Conservation (phyloP, 164 flowering plant genomes). For the Tetrastigma voinierianum region DNA sequence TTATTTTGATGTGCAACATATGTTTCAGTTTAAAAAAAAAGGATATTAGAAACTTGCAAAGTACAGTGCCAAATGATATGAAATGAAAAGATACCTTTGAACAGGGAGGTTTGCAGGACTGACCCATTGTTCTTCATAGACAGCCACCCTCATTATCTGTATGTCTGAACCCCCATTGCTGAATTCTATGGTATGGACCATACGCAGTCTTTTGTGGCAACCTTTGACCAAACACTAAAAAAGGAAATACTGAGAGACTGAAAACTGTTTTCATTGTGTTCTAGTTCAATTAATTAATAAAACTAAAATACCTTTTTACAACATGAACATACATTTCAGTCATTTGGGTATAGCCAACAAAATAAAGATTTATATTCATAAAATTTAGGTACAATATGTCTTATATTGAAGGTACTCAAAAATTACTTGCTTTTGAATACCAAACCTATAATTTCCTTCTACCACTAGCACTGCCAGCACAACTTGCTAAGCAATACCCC, state of each 20-base stretch:
- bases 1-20: too few species aligned
- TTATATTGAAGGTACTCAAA: too few species aligned
- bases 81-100: constrained; percentile 42
- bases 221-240: constrained; percentile 93
- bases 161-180: constrained; percentile 82
- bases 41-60: constrained; percentile 5
- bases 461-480: too few species aligned
- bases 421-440: too few species aligned
- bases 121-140: constrained; percentile 90
- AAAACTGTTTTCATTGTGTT: not conserved
- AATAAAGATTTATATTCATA: too few species aligned
- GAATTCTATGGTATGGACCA: constrained; percentile 91
- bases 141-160: constrained; percentile 88
- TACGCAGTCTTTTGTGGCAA: constrained; percentile 88
- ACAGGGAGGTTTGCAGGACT: constrained; percentile 56
- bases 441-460: too few species aligned
- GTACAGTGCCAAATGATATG: not conserved
- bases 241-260: constrained; percentile 14
- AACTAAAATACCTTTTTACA: too few species aligned
- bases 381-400: too few species aligned
- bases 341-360: too few species aligned
- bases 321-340: too few species aligned
- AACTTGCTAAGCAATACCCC: too few species aligned
- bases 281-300: too few species aligned
- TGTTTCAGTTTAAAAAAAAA: not conserved